Conservation (phyloP, 177 flowering plant genomes). For the Vitis hybrid region DNA sequence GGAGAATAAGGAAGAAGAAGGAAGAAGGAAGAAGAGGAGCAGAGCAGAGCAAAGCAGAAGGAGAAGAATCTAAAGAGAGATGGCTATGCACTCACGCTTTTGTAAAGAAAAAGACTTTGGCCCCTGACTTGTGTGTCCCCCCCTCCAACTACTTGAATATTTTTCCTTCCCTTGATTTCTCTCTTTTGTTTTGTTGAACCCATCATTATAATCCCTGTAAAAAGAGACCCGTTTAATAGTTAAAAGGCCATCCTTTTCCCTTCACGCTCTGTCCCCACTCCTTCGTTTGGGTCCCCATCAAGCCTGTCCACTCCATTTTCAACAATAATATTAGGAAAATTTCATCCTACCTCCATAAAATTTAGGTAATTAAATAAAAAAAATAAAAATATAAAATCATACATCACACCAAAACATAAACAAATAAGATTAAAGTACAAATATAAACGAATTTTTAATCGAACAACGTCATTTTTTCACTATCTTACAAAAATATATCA, state of each 20-base stretch:
- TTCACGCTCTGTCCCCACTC: conserved; percentile 14
- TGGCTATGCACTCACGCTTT: conserved; percentile 10
- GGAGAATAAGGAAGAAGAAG: conserved; percentile 8
- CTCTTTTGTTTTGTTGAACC: neutral
- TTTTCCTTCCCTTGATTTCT: neutral
- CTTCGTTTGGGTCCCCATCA: neutral
- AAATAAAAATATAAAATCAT: too few species aligned
- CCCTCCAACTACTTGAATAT: neutral
- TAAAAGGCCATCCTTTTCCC: neutral
- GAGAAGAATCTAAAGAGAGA: conserved; percentile 11
- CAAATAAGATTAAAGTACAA: too few species aligned
- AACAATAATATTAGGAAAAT: neutral
- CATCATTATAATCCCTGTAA: conserved; percentile 9
- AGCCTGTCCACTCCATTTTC: neutral
- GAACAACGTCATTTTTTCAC: too few species aligned
- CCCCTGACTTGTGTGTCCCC: conserved; percentile 13
- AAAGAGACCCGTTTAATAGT: conserved; percentile 6
- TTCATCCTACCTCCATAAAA: too few species aligned
- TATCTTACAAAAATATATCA: too few species aligned
- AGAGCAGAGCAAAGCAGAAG: conserved; percentile 5
- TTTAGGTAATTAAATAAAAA: too few species aligned
- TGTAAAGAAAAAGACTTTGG: conserved; percentile 5
- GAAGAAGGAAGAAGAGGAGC: neutral
- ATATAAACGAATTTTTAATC: too few species aligned
- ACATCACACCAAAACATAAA: too few species aligned